A percentile compares a stretch with the other conserved stretches of the same genome.
These are phyloP conservation scores for Trichodelitschia bisporula DNA, from an alignment of 495 filamentous ascomycete species.

Conservation along the genomic window DNA sequence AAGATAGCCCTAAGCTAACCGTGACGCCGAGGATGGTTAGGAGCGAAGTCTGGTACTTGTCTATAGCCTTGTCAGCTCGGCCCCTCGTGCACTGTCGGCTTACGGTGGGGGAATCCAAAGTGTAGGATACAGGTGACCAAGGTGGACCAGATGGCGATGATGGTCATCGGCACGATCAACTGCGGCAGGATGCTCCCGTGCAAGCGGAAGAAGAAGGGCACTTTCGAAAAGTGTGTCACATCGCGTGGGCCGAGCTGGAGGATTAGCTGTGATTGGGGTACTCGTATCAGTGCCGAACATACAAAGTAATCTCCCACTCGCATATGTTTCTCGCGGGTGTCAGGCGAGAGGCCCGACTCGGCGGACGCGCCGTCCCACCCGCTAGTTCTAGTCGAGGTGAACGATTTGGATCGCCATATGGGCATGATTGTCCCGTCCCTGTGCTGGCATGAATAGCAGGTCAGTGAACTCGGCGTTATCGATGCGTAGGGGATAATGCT, in stretches of 20 bases:
- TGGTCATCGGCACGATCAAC: conserved; percentile 40
- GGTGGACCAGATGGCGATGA: conserved; percentile 44
- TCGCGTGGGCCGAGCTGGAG: conserved; percentile 9
- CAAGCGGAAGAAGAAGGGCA: conserved; percentile 8
- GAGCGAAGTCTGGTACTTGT: conserved; percentile 20
- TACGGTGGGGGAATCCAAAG: conserved; percentile 24
- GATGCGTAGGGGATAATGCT: no score
- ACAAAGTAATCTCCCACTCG: no score
- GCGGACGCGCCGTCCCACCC: no score
- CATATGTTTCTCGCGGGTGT: no score
- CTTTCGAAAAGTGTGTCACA: conserved; percentile 8
- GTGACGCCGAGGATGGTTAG: conserved; percentile 79
- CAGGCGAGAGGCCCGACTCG: no score
- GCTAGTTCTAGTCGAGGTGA: no score
- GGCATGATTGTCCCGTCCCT: no score
- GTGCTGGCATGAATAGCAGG: no score
- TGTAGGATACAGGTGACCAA: conserved; percentile 37
- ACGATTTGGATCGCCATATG: no score
- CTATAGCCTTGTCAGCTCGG: not conserved
- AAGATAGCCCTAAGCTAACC: conserved; percentile 58
- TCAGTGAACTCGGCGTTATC: no score
- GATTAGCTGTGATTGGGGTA: not conserved
- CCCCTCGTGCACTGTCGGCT: conserved; percentile 7
- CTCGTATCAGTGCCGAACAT: no score
- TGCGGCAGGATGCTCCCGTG: conserved; percentile 9